Percentiles rank a stretch among this genome's conserved stretches.
Evolutionary conservation across 371 early-diverging fungal species (phyloP).

Genomic region (Vairimorpha ceranae): DNA sequence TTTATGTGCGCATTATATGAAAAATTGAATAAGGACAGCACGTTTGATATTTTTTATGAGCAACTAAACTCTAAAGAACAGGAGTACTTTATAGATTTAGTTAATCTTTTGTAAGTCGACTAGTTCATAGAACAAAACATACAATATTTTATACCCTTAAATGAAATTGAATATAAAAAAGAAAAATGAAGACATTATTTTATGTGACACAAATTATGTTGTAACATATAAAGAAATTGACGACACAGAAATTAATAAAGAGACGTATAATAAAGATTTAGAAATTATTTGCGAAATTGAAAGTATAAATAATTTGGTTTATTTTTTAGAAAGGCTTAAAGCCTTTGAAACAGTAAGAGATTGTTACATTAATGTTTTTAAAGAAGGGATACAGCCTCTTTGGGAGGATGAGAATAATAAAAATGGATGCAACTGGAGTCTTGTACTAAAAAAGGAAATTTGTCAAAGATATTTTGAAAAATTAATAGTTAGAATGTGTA

Average conservation of each 20-base stretch:
- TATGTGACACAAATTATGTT: constrained; percentile 14
- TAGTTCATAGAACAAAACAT: too few relatives aligned
- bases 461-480: constrained; percentile 58
- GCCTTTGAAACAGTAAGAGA: constrained; percentile 35
- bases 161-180: not conserved
- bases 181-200: not conserved
- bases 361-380: constrained; percentile 61
- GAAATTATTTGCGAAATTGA: constrained; percentile 49
- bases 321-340: constrained; percentile 39
- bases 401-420: constrained; percentile 63
- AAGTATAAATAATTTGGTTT: constrained; percentile 26
- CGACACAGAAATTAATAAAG: constrained; percentile 12
- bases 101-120: not conserved
- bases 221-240: constrained; percentile 38
- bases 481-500: constrained; percentile 45
- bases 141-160: not conserved
- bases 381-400: constrained; percentile 58
- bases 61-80: constrained; percentile 1
- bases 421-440: constrained; percentile 60
- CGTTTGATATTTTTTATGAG: constrained; percentile 6
- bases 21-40: not conserved
- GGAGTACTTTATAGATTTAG: not conserved
- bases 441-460: constrained; percentile 53
- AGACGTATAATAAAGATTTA: constrained; percentile 43
- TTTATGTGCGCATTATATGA: constrained; percentile 5